Conservation (phyloP, 2,329 filamentous ascomycete genomes). For the Penicillium sp. region DNA sequence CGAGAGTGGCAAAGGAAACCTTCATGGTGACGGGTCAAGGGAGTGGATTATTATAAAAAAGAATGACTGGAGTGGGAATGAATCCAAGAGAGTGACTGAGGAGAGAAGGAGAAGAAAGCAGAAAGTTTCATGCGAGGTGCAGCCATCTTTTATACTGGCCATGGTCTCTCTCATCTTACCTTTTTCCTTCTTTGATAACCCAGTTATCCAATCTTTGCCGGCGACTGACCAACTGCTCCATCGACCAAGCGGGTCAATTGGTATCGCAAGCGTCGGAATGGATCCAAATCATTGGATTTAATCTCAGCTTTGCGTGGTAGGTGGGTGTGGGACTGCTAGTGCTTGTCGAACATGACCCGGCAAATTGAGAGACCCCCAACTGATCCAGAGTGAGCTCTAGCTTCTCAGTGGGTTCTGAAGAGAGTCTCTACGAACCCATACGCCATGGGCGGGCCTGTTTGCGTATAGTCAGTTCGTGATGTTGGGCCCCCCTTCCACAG, state of each 20-base stretch:
- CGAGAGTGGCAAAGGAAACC: slow-evolving; percentile 42
- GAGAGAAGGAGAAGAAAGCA: slow-evolving; percentile 2
- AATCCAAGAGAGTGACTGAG: slow-evolving; percentile 20
- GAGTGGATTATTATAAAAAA: slow-evolving; percentile 11
- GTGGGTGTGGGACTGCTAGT: slow-evolving; percentile 12
- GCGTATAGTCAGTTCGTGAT: not conserved
- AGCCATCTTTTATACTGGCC: slow-evolving; percentile 18
- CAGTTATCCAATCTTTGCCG: not conserved
- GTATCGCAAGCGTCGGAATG: not conserved
- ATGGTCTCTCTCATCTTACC: not conserved
- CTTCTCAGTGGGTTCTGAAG: slow-evolving; percentile 3
- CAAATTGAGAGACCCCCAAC: not conserved
- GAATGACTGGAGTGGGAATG: slow-evolving; percentile 22
- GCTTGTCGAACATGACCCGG: slow-evolving; percentile 15
- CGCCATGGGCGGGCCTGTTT: not conserved
- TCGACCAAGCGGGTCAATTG: slow-evolving; percentile 9
- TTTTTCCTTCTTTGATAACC: not conserved
- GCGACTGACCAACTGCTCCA: slow-evolving; percentile 1
- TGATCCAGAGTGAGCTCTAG: not conserved
- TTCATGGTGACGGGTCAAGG: slow-evolving; percentile 17
- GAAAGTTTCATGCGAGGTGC: slow-evolving; percentile 9
- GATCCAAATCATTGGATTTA: not conserved
- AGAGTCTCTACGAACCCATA: not conserved
- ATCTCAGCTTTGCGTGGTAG: not conserved
- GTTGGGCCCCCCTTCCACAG: not conserved